A percentile compares a stretch with the other conserved stretches of the same genome.
Conservation (phyloP, 2,329 filamentous ascomycete genomes). For the Penicillium sp. region DNA sequence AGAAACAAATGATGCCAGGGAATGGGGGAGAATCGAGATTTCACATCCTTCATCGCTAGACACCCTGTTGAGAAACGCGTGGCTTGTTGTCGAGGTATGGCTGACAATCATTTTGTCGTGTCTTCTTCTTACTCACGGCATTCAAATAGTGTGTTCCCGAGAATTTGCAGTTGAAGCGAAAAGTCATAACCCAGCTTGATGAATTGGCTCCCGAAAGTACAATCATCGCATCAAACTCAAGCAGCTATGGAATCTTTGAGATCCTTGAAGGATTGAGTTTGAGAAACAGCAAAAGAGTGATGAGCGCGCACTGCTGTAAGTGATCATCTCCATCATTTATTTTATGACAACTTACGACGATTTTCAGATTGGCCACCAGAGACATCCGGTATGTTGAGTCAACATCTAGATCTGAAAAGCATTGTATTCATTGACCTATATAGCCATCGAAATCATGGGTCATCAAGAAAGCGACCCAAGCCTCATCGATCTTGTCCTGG, state of each 20-base stretch:
- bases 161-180: slow-evolving; percentile 43
- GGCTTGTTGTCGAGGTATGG: slow-evolving; percentile 40
- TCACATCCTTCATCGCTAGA: slow-evolving; percentile 22
- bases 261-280: slow-evolving; percentile 43
- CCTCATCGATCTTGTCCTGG: slow-evolving; percentile 31
- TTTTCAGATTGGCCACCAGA: slow-evolving; percentile 42
- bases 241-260: slow-evolving; percentile 48
- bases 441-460: slow-evolving; percentile 45
- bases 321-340: slow-evolving; percentile 3
- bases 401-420: background rate
- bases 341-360: background rate
- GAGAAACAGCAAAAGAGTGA: slow-evolving; percentile 36
- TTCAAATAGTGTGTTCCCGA: slow-evolving; percentile 48
- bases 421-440: background rate
- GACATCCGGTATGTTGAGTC: slow-evolving; percentile 28
- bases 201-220: slow-evolving; percentile 34
- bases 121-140: background rate
- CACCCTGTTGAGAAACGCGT: slow-evolving; percentile 28
- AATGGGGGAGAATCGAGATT: slow-evolving; percentile 28
- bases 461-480: slow-evolving; percentile 33
- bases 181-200: slow-evolving; percentile 44
- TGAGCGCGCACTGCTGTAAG: slow-evolving; percentile 50
- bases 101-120: no score
- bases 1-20: slow-evolving; percentile 1
- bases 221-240: slow-evolving; percentile 52